Base-by-base conservation (phyloP, 257 asterid genomes). In the Ocimum tenuiflorum region DNA sequence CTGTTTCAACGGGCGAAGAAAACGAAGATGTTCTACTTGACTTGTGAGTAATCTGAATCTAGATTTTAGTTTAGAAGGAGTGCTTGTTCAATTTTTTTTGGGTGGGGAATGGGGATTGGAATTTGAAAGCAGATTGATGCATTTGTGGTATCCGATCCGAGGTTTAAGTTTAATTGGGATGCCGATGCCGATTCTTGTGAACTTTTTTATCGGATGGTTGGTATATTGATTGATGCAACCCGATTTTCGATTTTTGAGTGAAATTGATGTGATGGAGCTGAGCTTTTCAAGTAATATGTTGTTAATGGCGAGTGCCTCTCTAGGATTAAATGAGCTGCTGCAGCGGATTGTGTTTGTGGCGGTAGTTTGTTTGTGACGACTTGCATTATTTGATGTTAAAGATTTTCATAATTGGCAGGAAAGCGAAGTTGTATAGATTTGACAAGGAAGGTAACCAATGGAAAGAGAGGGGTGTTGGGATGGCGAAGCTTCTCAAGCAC, bases 391-490 rank as follows among this genome's bases (percentile, higher is more conserved):
- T 63, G 18, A 50, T 45, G 8, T 52, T 52, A 8, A 31, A 27
- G 27, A 41, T 45, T 18, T 60, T 73, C 8, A 6, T 12, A 4
- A 55, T 74, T 12, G 47, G 68, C 31, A 91, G 97, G 91, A 91
- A 88, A 79, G 77, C 94, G 0, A 91, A 91, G 85, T 68, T 91
- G 63, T 91, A 91, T 70, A 88, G 97, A 79, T 91, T 91, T 75
- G 96, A 88, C 52, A 88, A 80, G 78, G 97, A 87, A 51, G 97
- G 91, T 56, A 78, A 67, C 62, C 96, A 84, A 73, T 91, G 97
- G 97, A 88, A 91, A 72, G 96, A 91, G 79, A 91, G 96, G 71
- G 97, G 97, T 33, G 97, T 80, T 62, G 97, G 96, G 13, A 76
- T 80, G 17, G 88, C 88, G 75, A 91, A 91, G 85, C 85, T 88